These are phyloP conservation scores for Tricholoma furcatifolium DNA, from an alignment of 768 basidiomycete genomes.

Conservation along the genomic window DNA sequence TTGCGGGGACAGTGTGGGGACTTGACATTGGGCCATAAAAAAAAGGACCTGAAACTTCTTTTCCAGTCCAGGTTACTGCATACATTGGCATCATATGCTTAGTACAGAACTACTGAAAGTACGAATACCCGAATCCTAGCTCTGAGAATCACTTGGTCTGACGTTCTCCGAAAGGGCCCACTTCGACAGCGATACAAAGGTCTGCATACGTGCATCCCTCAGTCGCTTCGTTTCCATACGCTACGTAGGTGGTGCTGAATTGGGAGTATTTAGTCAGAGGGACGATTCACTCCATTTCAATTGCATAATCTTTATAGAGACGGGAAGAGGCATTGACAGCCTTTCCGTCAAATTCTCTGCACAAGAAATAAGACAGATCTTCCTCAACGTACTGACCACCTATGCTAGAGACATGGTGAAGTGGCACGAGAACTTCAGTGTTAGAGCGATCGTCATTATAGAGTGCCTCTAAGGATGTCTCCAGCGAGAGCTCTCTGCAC, in stretches of 20 bases:
- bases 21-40: too few species aligned
- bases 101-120: too few species aligned
- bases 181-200: slow-evolving; percentile 2
- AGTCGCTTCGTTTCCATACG: slow-evolving; percentile 5
- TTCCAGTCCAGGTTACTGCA: too few species aligned
- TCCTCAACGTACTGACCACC: background rate
- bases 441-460: background rate
- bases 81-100: too few species aligned
- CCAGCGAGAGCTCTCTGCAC: slow-evolving; percentile 17
- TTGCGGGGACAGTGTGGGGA: too few species aligned
- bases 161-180: background rate
- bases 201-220: slow-evolving; percentile 5
- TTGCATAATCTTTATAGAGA: background rate
- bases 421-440: background rate
- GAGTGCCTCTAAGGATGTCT: slow-evolving; percentile 4
- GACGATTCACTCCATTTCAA: slow-evolving; percentile 5
- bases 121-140: too few species aligned
- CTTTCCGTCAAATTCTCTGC: background rate
- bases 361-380: background rate
- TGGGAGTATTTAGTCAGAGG: slow-evolving; percentile 1
- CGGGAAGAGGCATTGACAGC: background rate
- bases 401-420: background rate
- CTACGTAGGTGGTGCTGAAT: background rate
- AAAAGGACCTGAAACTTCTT: too few species aligned
- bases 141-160: background rate